phyloP scores from a whole-genome alignment of 371 early-diverging fungal genomes.

The Mortierella sp. region DNA sequence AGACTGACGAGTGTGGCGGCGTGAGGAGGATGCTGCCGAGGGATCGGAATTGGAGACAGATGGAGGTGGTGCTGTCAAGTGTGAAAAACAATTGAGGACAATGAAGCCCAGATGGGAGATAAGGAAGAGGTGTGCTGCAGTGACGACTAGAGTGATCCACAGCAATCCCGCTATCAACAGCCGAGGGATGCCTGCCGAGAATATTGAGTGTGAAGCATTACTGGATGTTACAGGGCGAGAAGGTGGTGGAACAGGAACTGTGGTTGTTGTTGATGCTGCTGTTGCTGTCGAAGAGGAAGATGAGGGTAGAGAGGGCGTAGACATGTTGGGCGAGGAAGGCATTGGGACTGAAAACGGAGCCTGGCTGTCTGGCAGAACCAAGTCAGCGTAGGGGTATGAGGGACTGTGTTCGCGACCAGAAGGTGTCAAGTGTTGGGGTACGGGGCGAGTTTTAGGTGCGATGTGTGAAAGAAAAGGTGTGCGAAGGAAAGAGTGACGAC shows the following conservation, averaged over 20 bases:
- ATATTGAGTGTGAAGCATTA: slow-evolving; percentile 14
- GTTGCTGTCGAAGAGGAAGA: background rate
- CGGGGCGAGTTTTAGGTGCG: background rate
- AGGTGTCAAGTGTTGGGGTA: background rate
- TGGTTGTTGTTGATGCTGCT: background rate
- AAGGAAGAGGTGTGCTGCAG: slow-evolving; percentile 44
- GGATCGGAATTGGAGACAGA: slow-evolving; percentile 14
- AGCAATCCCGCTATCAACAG: slow-evolving; percentile 35
- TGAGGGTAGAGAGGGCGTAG: background rate
- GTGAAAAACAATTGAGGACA: slow-evolving; percentile 51
- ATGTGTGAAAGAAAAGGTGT: background rate
- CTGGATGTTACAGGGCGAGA: background rate
- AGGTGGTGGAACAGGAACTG: background rate
- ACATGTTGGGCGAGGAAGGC: slow-evolving; percentile 19
- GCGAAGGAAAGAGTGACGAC: background rate
- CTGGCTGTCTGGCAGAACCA: background rate
- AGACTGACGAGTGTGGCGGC: slow-evolving; percentile 10
- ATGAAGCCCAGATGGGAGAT: slow-evolving; percentile 41
- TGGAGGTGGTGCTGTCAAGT: slow-evolving; percentile 24
- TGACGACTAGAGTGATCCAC: slow-evolving; percentile 48
- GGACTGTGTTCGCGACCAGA: background rate
- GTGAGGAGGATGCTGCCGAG: slow-evolving; percentile 21
- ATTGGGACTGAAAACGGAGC: background rate
- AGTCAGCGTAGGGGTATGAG: background rate
- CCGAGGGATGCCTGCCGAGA: slow-evolving; percentile 38